Evolutionary conservation across 176 grass and related monocot genomes (phyloP).

Genomic region (Hordeum marinum): DNA sequence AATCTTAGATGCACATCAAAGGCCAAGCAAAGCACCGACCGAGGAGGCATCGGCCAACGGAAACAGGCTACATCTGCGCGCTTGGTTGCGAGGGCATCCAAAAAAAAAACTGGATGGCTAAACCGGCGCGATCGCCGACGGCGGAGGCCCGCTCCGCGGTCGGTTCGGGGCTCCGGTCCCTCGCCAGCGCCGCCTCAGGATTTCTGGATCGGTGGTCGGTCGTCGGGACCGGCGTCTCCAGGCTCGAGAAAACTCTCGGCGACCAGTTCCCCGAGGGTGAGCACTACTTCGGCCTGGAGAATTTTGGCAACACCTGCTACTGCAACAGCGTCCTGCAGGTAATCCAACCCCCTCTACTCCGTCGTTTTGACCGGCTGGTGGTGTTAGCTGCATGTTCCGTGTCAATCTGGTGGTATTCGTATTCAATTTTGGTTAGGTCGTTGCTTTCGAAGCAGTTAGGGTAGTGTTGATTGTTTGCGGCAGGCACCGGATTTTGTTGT

Average conservation of each 20-base stretch:
- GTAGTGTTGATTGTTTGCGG: neutral
- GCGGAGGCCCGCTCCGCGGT: slow-evolving; percentile 42
- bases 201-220: slow-evolving; percentile 79
- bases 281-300: slow-evolving; percentile 95
- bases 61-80: neutral
- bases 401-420: neutral
- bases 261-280: slow-evolving; percentile 93
- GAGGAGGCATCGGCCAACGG: neutral
- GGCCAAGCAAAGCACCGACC: neutral
- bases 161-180: slow-evolving; percentile 62
- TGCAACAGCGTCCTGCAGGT: slow-evolving; percentile 99
- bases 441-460: slow-evolving; percentile 1
- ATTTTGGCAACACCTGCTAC: slow-evolving; percentile 98
- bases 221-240: slow-evolving; percentile 65
- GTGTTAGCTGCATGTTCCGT: neutral
- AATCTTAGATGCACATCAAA: neutral
- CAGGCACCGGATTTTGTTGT: neutral
- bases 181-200: slow-evolving; percentile 60
- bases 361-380: neutral
- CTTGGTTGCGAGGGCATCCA: neutral
- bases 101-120: slow-evolving; percentile 36
- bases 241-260: slow-evolving; percentile 87
- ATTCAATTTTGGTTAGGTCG: neutral
- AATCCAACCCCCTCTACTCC: neutral
- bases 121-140: slow-evolving; percentile 35